Evolutionary conservation across 2,329 filamentous ascomycete genomes (phyloP).

Genomic region (Chrysoporthe puriensis): DNA sequence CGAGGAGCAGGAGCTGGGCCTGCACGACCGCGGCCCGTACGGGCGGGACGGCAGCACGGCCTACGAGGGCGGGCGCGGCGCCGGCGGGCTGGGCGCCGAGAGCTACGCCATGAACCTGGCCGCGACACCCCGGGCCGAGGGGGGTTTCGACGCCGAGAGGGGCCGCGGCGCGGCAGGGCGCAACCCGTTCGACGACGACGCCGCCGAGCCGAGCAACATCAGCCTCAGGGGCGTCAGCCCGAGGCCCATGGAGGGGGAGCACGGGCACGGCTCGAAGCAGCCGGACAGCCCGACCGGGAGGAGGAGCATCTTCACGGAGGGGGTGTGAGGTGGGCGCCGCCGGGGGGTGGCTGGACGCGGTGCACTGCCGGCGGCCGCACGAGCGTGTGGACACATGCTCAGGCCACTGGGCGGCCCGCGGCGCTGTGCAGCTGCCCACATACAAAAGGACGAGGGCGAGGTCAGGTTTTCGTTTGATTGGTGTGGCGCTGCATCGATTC

Average conservation of each 20-base stretch:
- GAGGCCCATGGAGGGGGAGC: conserved; percentile 63
- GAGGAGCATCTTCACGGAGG: conserved; percentile 71
- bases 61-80: conserved; percentile 42
- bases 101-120: conserved; percentile 56
- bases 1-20: conserved; percentile 75
- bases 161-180: conserved; percentile 47
- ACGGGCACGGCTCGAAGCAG: conserved; percentile 39
- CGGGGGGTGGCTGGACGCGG: not conserved
- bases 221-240: conserved; percentile 75
- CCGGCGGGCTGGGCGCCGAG: conserved; percentile 30
- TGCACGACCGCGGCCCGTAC: conserved; percentile 60
- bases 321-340: conserved; percentile 51
- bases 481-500: no score
- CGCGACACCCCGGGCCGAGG: conserved; percentile 36
- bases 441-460: not conserved
- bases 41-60: conserved; percentile 43
- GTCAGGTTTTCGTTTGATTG: no score
- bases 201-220: conserved; percentile 63
- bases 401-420: not conserved
- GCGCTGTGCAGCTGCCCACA: not conserved
- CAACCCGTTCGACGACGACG: conserved; percentile 74
- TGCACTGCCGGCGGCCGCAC: no score
- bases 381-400: not conserved
- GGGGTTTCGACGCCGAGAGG: conserved; percentile 38
- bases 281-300: conserved; percentile 67